A percentile compares a stretch with the other conserved stretches of the same genome.
These are phyloP conservation scores for Coemansia sp. DNA, from an alignment of 192 early-diverging fungal species.

Conservation along the genomic window DNA sequence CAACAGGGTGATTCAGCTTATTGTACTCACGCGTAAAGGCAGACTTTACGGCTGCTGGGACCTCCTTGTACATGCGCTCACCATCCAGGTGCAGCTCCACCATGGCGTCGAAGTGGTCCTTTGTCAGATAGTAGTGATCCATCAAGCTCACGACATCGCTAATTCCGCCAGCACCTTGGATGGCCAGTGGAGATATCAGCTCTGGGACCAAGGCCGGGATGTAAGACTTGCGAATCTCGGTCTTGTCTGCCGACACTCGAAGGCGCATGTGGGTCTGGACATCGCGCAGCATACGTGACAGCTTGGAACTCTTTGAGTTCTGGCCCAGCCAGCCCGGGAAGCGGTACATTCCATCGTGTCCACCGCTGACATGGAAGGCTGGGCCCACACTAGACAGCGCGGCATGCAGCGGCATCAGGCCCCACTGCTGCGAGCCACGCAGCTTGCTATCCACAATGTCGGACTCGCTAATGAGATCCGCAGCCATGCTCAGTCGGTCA, in stretches of 20 bases:
- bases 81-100: conserved; percentile 73
- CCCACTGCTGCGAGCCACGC: conserved; percentile 85
- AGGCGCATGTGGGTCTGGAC: conserved; percentile 87
- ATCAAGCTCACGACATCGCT: conserved; percentile 75
- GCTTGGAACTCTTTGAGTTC: conserved; percentile 78
- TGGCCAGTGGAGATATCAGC: conserved; percentile 33
- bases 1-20: conserved; percentile 34
- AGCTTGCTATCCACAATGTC: conserved; percentile 79
- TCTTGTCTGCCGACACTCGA: conserved; percentile 77
- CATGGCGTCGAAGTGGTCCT: conserved; percentile 86
- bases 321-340: conserved; percentile 83
- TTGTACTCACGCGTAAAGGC: conserved; percentile 78
- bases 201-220: conserved; percentile 63
- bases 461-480: conserved; percentile 80
- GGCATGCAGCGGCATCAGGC: conserved; percentile 85
- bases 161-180: conserved; percentile 58
- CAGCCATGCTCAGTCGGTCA: conserved; percentile 72
- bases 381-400: conserved; percentile 84
- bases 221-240: conserved; percentile 83
- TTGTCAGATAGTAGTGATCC: conserved; percentile 90
- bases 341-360: conserved; percentile 36
- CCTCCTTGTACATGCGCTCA: conserved; percentile 52
- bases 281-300: conserved; percentile 69
- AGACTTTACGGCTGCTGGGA: conserved; percentile 68
- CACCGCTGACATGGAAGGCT: conserved; percentile 76